These are phyloP conservation scores for Acacia crassicarpa DNA, from an alignment of 306 rosid species.

Conservation along the genomic window DNA sequence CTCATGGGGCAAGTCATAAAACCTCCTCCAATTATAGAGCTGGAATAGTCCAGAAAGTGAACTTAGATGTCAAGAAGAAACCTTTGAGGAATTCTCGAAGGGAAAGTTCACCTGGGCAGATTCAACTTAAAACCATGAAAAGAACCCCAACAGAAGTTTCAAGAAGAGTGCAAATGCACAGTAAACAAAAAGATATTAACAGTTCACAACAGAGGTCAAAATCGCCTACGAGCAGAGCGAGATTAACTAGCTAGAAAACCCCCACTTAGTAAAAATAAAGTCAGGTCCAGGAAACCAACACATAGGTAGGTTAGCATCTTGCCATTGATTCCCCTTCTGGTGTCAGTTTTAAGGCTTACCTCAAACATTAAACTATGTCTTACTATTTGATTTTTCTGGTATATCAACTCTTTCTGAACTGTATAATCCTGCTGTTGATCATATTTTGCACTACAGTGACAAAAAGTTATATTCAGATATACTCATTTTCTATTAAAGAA, in stretches of 20 bases:
- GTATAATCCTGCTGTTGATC: background rate
- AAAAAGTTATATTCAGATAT: background rate
- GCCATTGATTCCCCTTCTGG: slow-evolving; percentile 14
- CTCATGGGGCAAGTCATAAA: slow-evolving; percentile 23
- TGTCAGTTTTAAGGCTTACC: slow-evolving; percentile 19
- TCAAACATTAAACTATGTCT: background rate
- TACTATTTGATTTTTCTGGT: background rate
- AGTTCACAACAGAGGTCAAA: slow-evolving; percentile 27
- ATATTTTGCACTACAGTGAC: background rate
- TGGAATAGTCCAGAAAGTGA: slow-evolving; percentile 29
- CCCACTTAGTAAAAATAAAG: slow-evolving; percentile 17
- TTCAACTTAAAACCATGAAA: slow-evolving; percentile 19
- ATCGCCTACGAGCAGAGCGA: slow-evolving; percentile 26
- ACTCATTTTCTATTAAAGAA: background rate
- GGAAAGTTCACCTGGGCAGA: slow-evolving; percentile 30
- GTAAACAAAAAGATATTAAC: slow-evolving; percentile 23
- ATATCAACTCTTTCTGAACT: background rate
- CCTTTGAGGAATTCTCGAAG: slow-evolving; percentile 35
- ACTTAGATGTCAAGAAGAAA: slow-evolving; percentile 13
- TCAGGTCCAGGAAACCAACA: background rate
- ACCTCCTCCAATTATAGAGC: slow-evolving; percentile 22
- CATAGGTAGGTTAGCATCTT: slow-evolving; percentile 3
- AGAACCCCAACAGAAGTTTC: slow-evolving; percentile 19
- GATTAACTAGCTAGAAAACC: slow-evolving; percentile 32
- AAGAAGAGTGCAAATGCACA: slow-evolving; percentile 21